Percentiles rank a stretch among this genome's conserved stretches.
phyloP scores from a whole-genome alignment of 208 protist genomes.

The Angomonas ambiguus region DNA sequence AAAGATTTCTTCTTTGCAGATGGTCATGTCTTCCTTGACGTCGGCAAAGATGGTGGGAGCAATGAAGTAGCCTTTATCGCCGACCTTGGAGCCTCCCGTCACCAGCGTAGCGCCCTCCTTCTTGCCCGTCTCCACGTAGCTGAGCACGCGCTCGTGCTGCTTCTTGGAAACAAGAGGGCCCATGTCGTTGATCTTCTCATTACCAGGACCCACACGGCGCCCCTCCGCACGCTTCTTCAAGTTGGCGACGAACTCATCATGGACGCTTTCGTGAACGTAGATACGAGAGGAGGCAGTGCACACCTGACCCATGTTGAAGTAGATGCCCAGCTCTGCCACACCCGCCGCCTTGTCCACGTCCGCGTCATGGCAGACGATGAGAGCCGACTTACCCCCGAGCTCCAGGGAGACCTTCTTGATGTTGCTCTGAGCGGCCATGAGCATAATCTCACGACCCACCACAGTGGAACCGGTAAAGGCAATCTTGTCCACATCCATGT shows the following conservation, averaged over 20 bases:
- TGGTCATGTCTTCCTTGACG: constrained; percentile 66
- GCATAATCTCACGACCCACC: constrained; percentile 70
- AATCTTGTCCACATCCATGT: constrained; percentile 88
- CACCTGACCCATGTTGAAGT: constrained; percentile 81
- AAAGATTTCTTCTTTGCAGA: constrained; percentile 88
- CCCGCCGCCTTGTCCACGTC: constrained; percentile 64
- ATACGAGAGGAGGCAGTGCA: constrained; percentile 84
- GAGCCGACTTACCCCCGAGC: constrained; percentile 89
- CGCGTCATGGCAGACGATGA: constrained; percentile 83
- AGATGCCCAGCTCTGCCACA: constrained; percentile 55
- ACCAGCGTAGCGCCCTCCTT: constrained; percentile 67
- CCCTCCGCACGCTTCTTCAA: constrained; percentile 47
- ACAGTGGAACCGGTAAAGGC: constrained; percentile 86
- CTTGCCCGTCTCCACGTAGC: constrained; percentile 75
- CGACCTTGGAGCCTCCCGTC: constrained; percentile 44
- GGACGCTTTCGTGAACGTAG: constrained; percentile 76
- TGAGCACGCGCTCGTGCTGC: constrained; percentile 66
- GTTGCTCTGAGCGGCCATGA: constrained; percentile 54
- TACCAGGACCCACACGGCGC: constrained; percentile 51
- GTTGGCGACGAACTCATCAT: constrained; percentile 73
- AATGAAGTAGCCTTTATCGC: constrained; percentile 77
- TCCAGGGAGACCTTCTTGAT: constrained; percentile 83
- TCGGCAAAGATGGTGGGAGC: constrained; percentile 79
- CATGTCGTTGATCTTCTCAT: constrained; percentile 39
- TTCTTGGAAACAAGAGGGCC: constrained; percentile 66